Evolutionary conservation across 371 early-diverging fungal species (phyloP).

Genomic region (Saksenaea vasiformis): DNA sequence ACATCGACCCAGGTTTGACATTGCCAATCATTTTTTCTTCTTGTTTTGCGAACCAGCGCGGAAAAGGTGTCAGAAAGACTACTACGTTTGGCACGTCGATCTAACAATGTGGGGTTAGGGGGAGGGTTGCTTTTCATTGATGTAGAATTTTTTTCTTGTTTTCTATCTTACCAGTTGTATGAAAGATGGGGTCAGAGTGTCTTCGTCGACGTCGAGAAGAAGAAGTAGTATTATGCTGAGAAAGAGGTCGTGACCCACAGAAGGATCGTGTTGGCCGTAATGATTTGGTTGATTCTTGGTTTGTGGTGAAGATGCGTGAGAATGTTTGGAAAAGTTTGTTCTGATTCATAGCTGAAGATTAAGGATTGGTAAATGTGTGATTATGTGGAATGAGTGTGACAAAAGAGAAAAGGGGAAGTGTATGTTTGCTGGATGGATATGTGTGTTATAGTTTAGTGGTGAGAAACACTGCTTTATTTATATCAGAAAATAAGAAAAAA

Average conservation of each 20-base stretch:
- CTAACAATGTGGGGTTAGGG: background rate
- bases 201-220: slow-evolving; percentile 19
- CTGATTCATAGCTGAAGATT: no score
- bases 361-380: background rate
- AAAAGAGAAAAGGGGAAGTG: background rate
- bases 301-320: background rate
- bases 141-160: background rate
- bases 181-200: slow-evolving; percentile 15
- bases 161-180: slow-evolving; percentile 4
- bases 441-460: no score
- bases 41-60: slow-evolving; percentile 11
- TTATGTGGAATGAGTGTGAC: background rate
- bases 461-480: slow-evolving; percentile 5
- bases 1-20: slow-evolving; percentile 15
- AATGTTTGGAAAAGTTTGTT: background rate
- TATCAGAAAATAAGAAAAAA: slow-evolving; percentile 4
- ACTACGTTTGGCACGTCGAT: slow-evolving; percentile 13
- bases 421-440: background rate
- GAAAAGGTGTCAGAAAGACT: slow-evolving; percentile 14
- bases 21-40: slow-evolving; percentile 10
- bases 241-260: background rate
- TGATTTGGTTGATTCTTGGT: background rate
- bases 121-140: no score
- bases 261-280: slow-evolving; percentile 4
- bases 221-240: background rate